A percentile compares a stretch with the other conserved stretches of the same genome.
Conservation (phyloP, 768 basidiomycete species). For the Chlorophyllum brunneum region DNA sequence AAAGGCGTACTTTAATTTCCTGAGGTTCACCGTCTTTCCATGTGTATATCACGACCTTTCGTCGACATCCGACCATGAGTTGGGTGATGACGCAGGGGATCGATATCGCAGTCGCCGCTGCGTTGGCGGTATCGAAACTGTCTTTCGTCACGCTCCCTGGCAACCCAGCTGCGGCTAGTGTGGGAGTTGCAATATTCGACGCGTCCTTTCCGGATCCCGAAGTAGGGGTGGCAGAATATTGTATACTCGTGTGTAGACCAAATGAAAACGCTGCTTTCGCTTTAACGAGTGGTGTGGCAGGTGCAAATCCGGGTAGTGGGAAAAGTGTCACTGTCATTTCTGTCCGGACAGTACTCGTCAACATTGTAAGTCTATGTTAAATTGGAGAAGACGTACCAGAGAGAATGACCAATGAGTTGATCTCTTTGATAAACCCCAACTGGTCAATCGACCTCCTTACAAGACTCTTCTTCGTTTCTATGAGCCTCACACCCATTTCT, state of each 20-base stretch:
- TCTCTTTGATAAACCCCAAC: conserved; percentile 77
- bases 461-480: conserved; percentile 66
- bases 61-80: conserved; percentile 80
- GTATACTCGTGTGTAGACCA: conserved; percentile 61
- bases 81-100: conserved; percentile 71
- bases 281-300: conserved; percentile 68
- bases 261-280: conserved; percentile 85
- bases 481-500: conserved; percentile 28
- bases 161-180: neutral
- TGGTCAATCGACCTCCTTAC: conserved; percentile 79
- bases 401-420: conserved; percentile 81
- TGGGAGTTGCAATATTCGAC: neutral
- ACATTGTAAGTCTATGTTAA: neutral
- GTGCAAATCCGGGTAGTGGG: conserved; percentile 68
- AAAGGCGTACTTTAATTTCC: conserved; percentile 54
- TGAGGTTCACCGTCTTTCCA: conserved; percentile 86
- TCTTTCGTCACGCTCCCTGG: neutral
- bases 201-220: conserved; percentile 16
- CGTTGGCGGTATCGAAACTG: neutral
- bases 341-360: conserved; percentile 24
- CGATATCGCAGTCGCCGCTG: conserved; percentile 25
- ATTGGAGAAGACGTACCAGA: conserved; percentile 56
- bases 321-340: conserved; percentile 74
- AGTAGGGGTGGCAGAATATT: conserved; percentile 31
- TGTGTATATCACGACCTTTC: conserved; percentile 79